Evolutionary conservation across 2,329 filamentous ascomycete species (phyloP).

Genomic region (Botryotinia narcissicola): DNA sequence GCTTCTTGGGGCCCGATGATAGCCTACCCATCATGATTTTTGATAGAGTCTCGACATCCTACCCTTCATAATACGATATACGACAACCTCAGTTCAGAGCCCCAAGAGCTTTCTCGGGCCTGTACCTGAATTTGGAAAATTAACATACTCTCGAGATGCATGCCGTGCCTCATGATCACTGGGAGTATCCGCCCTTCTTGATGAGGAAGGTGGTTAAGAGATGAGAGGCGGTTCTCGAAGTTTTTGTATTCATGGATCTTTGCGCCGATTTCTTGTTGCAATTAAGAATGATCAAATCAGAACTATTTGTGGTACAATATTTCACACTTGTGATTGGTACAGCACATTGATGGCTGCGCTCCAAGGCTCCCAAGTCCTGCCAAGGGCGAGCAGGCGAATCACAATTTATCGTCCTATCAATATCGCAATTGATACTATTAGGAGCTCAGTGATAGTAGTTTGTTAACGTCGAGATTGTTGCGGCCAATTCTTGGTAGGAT

Average conservation of each 20-base stretch:
- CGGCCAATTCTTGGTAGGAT: not conserved
- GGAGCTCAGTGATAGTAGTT: not conserved
- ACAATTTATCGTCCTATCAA: not conserved
- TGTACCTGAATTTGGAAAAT: not conserved
- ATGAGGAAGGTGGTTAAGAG: constrained; percentile 9
- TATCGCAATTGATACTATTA: not conserved
- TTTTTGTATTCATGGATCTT: not conserved
- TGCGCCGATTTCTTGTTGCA: constrained; percentile 7
- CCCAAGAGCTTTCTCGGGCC: not conserved
- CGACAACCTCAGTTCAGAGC: not conserved
- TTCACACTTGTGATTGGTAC: constrained; percentile 12
- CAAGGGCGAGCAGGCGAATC: not conserved
- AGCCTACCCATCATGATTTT: not conserved
- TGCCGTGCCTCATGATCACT: constrained; percentile 5
- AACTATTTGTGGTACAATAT: constrained; percentile 1
- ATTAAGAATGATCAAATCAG: not conserved
- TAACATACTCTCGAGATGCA: not conserved
- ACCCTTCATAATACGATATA: not conserved
- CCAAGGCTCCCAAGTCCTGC: not conserved
- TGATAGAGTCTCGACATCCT: not conserved
- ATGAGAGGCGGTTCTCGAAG: not conserved
- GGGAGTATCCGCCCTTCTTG: not conserved
- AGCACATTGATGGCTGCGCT: not conserved
- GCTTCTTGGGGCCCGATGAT: not conserved
- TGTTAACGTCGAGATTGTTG: not conserved